These are phyloP conservation scores for Oryza glumipatula DNA, from an alignment of 176 grass and related monocot genomes.

Conservation along the genomic window DNA sequence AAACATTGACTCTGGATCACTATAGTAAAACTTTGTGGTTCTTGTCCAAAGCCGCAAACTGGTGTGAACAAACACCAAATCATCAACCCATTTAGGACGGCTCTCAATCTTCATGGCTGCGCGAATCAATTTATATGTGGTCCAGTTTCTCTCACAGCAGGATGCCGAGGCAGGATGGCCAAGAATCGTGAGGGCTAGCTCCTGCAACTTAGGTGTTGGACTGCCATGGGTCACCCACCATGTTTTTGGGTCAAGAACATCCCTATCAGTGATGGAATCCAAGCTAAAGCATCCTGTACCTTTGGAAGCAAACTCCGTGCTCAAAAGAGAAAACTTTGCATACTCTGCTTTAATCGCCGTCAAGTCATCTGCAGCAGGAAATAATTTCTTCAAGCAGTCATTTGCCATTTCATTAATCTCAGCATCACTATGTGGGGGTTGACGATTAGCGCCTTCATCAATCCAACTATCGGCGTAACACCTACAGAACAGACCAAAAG, in stretches of 20 bases:
- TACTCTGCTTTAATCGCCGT: background rate
- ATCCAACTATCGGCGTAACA: background rate
- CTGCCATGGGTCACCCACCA: no score
- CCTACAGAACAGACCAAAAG: background rate
- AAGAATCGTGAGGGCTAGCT: no score
- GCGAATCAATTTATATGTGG: background rate
- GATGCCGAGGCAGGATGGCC: background rate
- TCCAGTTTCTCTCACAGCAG: constrained; percentile 14
- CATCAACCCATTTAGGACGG: no score
- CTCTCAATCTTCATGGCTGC: background rate
- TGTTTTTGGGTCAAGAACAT: no score
- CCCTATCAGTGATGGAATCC: background rate
- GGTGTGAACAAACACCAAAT: constrained; percentile 7
- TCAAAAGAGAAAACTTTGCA: no score
- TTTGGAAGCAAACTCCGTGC: background rate
- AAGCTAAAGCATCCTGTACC: background rate
- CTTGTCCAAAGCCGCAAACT: background rate
- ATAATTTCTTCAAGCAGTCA: constrained; percentile 4
- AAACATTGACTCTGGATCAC: no score
- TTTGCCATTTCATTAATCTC: constrained; percentile 1
- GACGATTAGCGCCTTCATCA: background rate
- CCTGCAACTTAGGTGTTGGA: no score
- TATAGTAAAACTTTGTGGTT: background rate
- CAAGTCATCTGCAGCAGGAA: background rate
- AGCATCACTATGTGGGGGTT: background rate